A percentile compares a stretch with the other conserved stretches of the same genome.
Evolutionary conservation across 116 monocot genomes (phyloP).

Genomic region (Dioscorea cayenensis): DNA sequence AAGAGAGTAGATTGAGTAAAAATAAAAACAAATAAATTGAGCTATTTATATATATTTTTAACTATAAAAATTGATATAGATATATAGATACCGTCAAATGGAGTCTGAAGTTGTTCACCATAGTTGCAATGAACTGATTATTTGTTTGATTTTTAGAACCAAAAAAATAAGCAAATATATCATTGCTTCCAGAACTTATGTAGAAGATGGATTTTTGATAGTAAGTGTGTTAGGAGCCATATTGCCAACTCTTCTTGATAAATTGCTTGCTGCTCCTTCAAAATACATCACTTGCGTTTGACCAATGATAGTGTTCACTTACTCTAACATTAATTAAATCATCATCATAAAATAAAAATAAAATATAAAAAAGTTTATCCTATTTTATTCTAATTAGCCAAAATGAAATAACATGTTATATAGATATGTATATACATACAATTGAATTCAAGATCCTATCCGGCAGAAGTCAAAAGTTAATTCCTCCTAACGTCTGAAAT

Average conservation of each 20-base stretch:
- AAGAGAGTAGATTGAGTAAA: too few relatives aligned
- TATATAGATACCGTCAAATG: background rate
- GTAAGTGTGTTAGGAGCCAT: background rate
- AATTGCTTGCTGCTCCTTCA: background rate
- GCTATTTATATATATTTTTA: background rate
- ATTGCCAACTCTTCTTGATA: background rate
- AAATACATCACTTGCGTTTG: constrained; percentile 15
- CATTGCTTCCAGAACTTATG: constrained; percentile 5
- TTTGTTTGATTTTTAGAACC: background rate
- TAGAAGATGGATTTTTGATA: constrained; percentile 6
- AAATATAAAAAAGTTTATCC: background rate
- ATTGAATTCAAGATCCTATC: constrained; percentile 37
- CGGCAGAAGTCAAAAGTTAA: constrained; percentile 38
- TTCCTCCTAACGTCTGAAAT: constrained; percentile 5
- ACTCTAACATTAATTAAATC: constrained; percentile 8
- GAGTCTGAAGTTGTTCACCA: background rate
- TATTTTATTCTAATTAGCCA: too few relatives aligned
- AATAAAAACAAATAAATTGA: too few relatives aligned
- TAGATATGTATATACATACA: constrained; percentile 7
- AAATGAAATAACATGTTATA: too few relatives aligned
- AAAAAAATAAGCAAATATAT: background rate
- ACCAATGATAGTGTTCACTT: constrained; percentile 7
- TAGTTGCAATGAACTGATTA: background rate
- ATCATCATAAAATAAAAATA: background rate
- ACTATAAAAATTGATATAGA: background rate